Evolutionary conservation across 495 filamentous ascomycete genomes (phyloP), one percentile per base, ranked within the genome.

Genomic region (Parmelia sp.): DNA sequence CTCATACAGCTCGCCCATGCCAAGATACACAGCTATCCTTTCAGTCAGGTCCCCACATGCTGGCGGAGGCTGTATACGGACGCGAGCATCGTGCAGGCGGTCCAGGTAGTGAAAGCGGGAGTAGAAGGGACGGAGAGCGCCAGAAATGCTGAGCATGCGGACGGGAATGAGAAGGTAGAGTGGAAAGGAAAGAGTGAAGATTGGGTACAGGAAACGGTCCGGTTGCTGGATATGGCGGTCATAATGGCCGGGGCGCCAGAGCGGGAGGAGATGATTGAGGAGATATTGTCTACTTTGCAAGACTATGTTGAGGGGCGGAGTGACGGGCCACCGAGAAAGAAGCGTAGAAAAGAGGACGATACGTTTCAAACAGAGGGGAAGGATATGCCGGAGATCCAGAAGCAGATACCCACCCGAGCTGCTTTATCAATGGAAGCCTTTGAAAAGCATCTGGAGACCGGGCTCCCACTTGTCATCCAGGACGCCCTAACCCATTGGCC

Each of bases 61-160:
- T 96, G 91, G 91, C 80, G 85, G 21, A 80, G 85, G 58, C 76
- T 95, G 17, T 95, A 89, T 72, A 90, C 87, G 0, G 89, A 94
- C 69, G 90, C 89, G 31, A 85, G 83, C 55, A 81, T 95, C 23
- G 71, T 89, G 66, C 86, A 88, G 65, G 79, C 80, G 62, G 70
- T 84, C 68, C 65, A 76, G 51, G 57, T 74, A 17, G 76, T 82
- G 58, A 61, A 73, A 64, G 51, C 64, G 3, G 66, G 67, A 33
- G 70, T 71, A 57, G 68, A 61, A 25, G 57, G 35, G 12, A 33
- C 21, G 8, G 23, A 57, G 19, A 62, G 68, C 35, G 39, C 68
- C 17, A 61, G 60, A n/a, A 47, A 47, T 66, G 21, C 53, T 63
- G 37, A 60, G 58, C 23, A 35, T 12, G 25, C 60, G 31, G 49